phyloP scores from a whole-genome alignment of 179 eudicot species.

The Dionaea muscipula region DNA sequence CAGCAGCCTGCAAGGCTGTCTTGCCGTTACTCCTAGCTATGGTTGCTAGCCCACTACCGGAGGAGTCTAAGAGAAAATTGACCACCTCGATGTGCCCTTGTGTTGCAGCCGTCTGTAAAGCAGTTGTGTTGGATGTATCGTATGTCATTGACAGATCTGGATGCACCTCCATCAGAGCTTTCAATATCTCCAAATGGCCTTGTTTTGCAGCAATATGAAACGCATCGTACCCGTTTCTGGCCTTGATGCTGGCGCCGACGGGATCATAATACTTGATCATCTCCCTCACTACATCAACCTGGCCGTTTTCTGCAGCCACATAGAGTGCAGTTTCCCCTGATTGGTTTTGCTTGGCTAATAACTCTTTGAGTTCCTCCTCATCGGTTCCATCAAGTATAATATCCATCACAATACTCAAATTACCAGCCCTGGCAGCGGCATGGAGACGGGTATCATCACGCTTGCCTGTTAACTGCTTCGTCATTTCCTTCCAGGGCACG shows the following conservation, averaged over 20 bases:
- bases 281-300: slow-evolving; percentile 53
- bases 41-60: slow-evolving; percentile 58
- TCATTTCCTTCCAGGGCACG: slow-evolving; percentile 5
- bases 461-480: slow-evolving; percentile 2
- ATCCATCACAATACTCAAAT: slow-evolving; percentile 28
- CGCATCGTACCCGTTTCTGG: slow-evolving; percentile 74
- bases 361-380: slow-evolving; percentile 41
- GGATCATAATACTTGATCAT: slow-evolving; percentile 61
- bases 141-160: slow-evolving; percentile 93
- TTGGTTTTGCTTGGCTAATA: slow-evolving; percentile 51
- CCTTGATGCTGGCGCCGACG: slow-evolving; percentile 57
- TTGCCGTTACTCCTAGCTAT: slow-evolving; percentile 86
- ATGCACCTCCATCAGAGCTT: slow-evolving; percentile 64
- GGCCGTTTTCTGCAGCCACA: slow-evolving; percentile 68
- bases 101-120: slow-evolving; percentile 81
- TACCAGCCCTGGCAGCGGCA: slow-evolving; percentile 68
- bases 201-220: slow-evolving; percentile 86
- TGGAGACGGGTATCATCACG: slow-evolving; percentile 75
- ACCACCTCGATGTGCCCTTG: slow-evolving; percentile 82
- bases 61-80: slow-evolving; percentile 43
- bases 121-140: slow-evolving; percentile 70
- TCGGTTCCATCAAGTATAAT: slow-evolving; percentile 23
- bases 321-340: slow-evolving; percentile 74
- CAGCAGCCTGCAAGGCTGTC: slow-evolving; percentile 76
- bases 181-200: slow-evolving; percentile 64